phyloP scores from a whole-genome alignment of 352 stramenopile genomes.

The Phytophthora tentaculata region DNA sequence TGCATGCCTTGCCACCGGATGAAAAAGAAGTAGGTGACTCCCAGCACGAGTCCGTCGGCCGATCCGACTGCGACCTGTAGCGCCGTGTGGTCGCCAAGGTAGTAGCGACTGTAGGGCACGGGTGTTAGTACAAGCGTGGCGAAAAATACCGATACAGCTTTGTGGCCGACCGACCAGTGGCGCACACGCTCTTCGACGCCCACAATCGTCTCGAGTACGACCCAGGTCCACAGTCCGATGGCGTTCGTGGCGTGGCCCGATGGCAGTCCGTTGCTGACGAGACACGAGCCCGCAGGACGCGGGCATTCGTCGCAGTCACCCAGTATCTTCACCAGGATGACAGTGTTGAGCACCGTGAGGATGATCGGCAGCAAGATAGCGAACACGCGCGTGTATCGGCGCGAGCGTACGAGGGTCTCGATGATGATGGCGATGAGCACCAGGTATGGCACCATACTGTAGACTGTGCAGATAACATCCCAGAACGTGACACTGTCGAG shows the following conservation, averaged over 20 bases:
- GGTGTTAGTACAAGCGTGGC: constrained; percentile 37
- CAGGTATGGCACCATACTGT: constrained; percentile 58
- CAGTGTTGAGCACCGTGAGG: constrained; percentile 45
- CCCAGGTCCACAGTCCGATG: constrained; percentile 47
- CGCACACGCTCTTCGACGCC: constrained; percentile 34
- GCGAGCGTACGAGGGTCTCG: constrained; percentile 40
- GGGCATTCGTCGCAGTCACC: constrained; percentile 46
- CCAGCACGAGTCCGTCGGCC: constrained; percentile 41
- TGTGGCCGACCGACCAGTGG: constrained; percentile 27
- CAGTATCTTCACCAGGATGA: constrained; percentile 44
- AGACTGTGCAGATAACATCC: constrained; percentile 49
- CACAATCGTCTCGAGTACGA: constrained; percentile 43
- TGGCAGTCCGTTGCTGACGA: constrained; percentile 49
- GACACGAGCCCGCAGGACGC: constrained; percentile 44
- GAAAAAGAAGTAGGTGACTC: constrained; percentile 47
- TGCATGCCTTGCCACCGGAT: constrained; percentile 41
- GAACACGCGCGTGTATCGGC: constrained; percentile 49
- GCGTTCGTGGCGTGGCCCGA: constrained; percentile 57
- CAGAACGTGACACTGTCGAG: constrained; percentile 46
- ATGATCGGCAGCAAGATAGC: constrained; percentile 45
- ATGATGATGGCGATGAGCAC: constrained; percentile 46
- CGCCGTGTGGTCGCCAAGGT: constrained; percentile 51
- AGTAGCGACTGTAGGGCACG: constrained; percentile 56
- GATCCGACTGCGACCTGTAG: constrained; percentile 43
- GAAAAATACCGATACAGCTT: constrained; percentile 18